Evolutionary conservation across 2,329 filamentous ascomycete species (phyloP), one percentile per base, ranked within the genome.

Genomic region (Pseudopyrenochaeta lycopersici): DNA sequence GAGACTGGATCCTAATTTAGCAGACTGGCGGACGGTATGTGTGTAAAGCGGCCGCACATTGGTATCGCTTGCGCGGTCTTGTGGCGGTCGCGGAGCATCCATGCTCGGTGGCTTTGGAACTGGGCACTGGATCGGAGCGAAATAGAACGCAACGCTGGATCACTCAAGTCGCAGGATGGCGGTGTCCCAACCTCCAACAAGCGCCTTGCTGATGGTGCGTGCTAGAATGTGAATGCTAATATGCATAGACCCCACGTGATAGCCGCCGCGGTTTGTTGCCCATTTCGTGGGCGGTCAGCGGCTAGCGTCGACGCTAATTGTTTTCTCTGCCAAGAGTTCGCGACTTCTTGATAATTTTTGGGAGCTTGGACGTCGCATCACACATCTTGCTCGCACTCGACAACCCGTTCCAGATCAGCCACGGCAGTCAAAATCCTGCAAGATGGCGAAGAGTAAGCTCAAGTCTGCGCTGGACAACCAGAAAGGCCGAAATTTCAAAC

Each of bases 401-500:
- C 36, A 20, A 32, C 17, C 20, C 18, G 7, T 7, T 31, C 14
- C 30, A 32, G 21, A 7, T 32, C 9, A 27, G 4, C 12, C 18
- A 10, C 40, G 33, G 10, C 29, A 14, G 18, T 17, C 29, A 6
- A 46, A 30, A 2, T 43, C 15, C 43, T 14, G 23, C 56, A 46
- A 40, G 62, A 82, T 83, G 71, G 71, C 64, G 41, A 72, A 71
- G 50, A 82, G 81, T 59, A 87, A 86, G 70, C 76, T 88, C 41
- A 81, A 86, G 54, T 74, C 80, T 39, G 84, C 85, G 41, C 81
- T 88, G 18, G 83, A 87, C 62, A 78, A 81, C 47, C 77, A 85
- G 53, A 82, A 84, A 69, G 85, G 85, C 27, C 78, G 84, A 42
- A 89, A 95, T 64, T 89, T 90, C 58, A 88, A 89, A 60, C 83